Base-by-base conservation (phyloP, 208 protist species). In the Porcisia hertigi region DNA sequence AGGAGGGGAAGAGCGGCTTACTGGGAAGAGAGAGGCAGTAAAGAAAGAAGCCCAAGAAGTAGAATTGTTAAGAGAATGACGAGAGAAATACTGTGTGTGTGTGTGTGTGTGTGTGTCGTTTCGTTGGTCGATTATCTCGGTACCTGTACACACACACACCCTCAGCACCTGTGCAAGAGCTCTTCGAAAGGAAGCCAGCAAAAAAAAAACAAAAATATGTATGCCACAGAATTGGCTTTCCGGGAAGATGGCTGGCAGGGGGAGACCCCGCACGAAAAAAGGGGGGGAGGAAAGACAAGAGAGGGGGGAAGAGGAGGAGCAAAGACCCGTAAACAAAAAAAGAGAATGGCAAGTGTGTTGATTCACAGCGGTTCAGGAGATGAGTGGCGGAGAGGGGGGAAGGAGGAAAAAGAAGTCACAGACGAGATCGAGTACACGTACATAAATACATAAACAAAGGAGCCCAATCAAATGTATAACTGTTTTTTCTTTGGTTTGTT, bases 391-490 rank as follows among this genome's bases (percentile, higher is more conserved):
- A 49, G 54, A 52, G 54, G 25, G 30, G 62, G 12, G 54, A 39
- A 23, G 16, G n/a, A n/a, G 39, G 9, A 43, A 73, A 54, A 6
- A 36, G 54, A 63, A 8, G 12, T 36, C 23, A 45, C 6, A 7
- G 6, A 11, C 45, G 34, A 52, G 69, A 73, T 52, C 45, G 30
- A 36, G 25, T 34, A 43, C 59, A 54, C 47, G 18, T 47, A 36
- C 59, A 36, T 30, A 70, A 43, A 53, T 45, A 66, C 36, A 67
- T 39, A 34, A 69, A 57, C 25, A 39, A 70, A 57, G 36, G 18
- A 54, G 12, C n/a, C 43, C 47, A 41, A 70, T 57, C 65, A 70
- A 60, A 20, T 1, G 30, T 70, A 70, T 41, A 34, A 54, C 25
- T 41, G 65, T 55, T 30, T 67, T 25, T 25, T 47, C 23, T n/a